Percentiles rank a stretch among this genome's conserved stretches.
These are phyloP conservation scores for Cryptococcus sp. DNA, from an alignment of 1,284 basidiomycete genomes.

Conservation along the genomic window DNA sequence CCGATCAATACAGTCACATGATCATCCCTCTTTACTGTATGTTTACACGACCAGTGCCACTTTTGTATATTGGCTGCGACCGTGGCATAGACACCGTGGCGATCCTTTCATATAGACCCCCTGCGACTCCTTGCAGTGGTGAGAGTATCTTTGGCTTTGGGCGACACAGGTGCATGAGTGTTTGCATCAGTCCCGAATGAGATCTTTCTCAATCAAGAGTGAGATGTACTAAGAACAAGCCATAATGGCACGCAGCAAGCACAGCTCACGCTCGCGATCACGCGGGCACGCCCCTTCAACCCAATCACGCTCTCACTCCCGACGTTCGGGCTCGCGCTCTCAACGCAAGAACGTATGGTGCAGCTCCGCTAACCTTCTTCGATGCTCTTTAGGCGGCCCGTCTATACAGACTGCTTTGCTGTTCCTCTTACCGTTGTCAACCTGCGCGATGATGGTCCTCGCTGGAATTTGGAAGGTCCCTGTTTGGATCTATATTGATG, in stretches of 20 bases:
- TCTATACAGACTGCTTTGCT: slow-evolving; percentile 9
- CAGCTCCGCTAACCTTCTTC: slow-evolving; percentile 8
- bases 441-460: slow-evolving; percentile 10
- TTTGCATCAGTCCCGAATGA: too few species aligned
- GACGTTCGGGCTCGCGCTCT: neutral
- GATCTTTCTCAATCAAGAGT: too few species aligned
- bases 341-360: neutral
- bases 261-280: neutral
- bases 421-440: slow-evolving; percentile 8
- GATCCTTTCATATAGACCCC: too few species aligned
- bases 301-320: neutral
- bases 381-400: slow-evolving; percentile 9
- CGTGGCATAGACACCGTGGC: too few species aligned
- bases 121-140: too few species aligned
- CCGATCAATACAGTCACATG: too few species aligned
- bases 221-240: too few species aligned
- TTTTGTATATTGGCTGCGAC: too few species aligned
- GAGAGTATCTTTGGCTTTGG: too few species aligned
- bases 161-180: too few species aligned
- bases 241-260: neutral
- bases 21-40: too few species aligned
- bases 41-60: too few species aligned
- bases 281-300: neutral
- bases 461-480: slow-evolving; percentile 15
- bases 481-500: slow-evolving; percentile 14